phyloP scores from a whole-genome alignment of 345 rosid species.

The Theobroma cacao region DNA sequence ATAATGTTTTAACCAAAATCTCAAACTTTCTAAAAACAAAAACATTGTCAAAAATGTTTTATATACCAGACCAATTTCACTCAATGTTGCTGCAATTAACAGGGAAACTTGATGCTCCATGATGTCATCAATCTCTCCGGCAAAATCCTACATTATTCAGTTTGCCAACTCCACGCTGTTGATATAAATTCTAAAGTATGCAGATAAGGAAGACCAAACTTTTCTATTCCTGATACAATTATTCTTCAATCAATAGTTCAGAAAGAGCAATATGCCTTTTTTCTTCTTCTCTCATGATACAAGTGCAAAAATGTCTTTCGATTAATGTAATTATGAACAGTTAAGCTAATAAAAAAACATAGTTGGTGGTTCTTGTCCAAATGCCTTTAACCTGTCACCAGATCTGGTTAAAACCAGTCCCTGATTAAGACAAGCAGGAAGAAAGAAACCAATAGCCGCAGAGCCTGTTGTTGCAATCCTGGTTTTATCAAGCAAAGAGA shows the following conservation, averaged over 20 bases:
- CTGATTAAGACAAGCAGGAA: not conserved
- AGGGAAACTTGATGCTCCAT: not conserved
- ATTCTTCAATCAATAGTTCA: not conserved
- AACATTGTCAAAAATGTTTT: not conserved
- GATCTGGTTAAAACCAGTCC: not conserved
- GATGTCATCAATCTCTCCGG: not conserved
- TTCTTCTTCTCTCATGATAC: too few relatives aligned
- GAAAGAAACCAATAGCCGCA: not conserved
- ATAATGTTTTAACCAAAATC: not conserved
- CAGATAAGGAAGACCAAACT: not conserved
- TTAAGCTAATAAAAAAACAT: too few relatives aligned
- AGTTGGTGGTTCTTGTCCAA: not conserved
- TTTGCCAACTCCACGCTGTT: not conserved
- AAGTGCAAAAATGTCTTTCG: not conserved
- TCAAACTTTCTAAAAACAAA: not conserved
- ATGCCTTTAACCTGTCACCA: not conserved
- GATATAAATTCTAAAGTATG: not conserved
- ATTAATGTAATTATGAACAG: not conserved
- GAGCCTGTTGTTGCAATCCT: not conserved
- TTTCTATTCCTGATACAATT: not conserved
- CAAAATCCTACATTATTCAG: not conserved
- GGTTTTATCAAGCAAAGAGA: not conserved
- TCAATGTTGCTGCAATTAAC: not conserved
- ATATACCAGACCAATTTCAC: not conserved
- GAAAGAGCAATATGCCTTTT: not conserved